Evolutionary conservation across 441 rosid species (phyloP).

Genomic region (Bruguiera hainesii): DNA sequence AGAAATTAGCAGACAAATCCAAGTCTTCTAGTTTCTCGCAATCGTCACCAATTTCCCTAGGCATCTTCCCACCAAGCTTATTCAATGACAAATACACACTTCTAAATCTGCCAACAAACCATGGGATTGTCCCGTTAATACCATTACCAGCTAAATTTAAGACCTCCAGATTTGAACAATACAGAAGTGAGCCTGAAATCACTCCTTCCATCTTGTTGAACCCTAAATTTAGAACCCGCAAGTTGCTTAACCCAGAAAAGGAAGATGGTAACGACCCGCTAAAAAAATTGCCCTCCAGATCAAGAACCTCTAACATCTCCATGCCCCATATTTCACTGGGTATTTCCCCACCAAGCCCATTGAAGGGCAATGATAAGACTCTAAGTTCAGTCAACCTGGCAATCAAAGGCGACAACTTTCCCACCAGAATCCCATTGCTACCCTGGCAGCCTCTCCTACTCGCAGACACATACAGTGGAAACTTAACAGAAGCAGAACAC

Average conservation of each 20-base stretch:
- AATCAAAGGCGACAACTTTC: conserved; percentile 47
- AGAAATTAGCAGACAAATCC: conserved; percentile 58
- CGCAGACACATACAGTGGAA: conserved; percentile 48
- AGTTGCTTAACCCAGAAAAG: conserved; percentile 32
- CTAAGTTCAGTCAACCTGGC: conserved; percentile 53
- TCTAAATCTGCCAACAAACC: conserved; percentile 41
- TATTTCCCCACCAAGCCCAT: conserved; percentile 53
- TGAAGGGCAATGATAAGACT: conserved; percentile 67
- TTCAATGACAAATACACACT: conserved; percentile 49
- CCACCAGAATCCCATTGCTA: conserved; percentile 41
- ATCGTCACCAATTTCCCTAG: conserved; percentile 38
- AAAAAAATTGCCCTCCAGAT: conserved; percentile 58
- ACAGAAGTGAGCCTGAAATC: conserved; percentile 34
- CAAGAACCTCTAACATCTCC: conserved; percentile 60
- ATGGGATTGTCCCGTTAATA: conserved; percentile 47
- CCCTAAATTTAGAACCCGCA: conserved; percentile 58
- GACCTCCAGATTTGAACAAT: conserved; percentile 31
- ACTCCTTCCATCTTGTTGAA: conserved; percentile 42
- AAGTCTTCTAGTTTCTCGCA: conserved; percentile 54
- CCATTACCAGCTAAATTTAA: conserved; percentile 53
- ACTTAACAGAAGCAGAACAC: conserved; percentile 37
- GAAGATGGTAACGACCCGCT: conserved; percentile 39
- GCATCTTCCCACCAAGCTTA: conserved; percentile 38
- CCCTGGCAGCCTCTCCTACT: conserved; percentile 47
- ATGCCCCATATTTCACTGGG: conserved; percentile 62